Conservation (phyloP, 768 basidiomycete species). For the Lanmaoa pseudosensibilis region DNA sequence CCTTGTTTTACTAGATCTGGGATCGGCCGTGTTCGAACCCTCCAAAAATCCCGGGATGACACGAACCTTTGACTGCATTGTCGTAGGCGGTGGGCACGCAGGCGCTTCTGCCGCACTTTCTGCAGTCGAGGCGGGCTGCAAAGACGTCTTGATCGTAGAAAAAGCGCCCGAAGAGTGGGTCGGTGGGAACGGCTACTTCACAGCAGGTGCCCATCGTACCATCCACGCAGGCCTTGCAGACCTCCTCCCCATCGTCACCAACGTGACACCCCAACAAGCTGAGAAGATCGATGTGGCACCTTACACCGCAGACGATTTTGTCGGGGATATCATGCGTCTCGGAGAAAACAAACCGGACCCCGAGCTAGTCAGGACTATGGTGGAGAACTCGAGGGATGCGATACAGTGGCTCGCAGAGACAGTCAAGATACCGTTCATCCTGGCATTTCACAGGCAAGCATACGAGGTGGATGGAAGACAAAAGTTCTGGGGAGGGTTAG, state of each 20-base stretch:
- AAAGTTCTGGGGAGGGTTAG: constrained; percentile 73
- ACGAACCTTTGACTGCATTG: constrained; percentile 50
- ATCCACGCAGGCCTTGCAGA: constrained; percentile 61
- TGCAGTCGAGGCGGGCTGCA: constrained; percentile 58
- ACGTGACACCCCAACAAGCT: constrained; percentile 44
- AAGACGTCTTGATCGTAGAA: constrained; percentile 61
- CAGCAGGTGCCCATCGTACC: constrained; percentile 66
- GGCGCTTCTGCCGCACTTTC: constrained; percentile 65
- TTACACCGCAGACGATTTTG: constrained; percentile 56
- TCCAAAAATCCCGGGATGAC: constrained; percentile 8
- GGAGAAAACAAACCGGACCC: constrained; percentile 50
- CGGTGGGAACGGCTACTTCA: constrained; percentile 74
- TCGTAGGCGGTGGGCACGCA: constrained; percentile 67
- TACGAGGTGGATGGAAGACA: constrained; percentile 62
- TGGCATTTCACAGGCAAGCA: constrained; percentile 67
- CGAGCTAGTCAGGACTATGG: constrained; percentile 50
- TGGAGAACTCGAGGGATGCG: constrained; percentile 54
- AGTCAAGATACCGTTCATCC: constrained; percentile 52
- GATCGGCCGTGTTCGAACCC: neutral
- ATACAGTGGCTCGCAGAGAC: constrained; percentile 55
- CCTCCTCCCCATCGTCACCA: constrained; percentile 53
- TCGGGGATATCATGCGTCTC: constrained; percentile 60
- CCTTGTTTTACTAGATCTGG: neutral
- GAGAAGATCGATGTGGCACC: constrained; percentile 55
- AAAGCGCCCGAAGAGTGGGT: constrained; percentile 64